phyloP scores from a whole-genome alignment of 345 rosid species.

The Geranium rotundifolium region DNA sequence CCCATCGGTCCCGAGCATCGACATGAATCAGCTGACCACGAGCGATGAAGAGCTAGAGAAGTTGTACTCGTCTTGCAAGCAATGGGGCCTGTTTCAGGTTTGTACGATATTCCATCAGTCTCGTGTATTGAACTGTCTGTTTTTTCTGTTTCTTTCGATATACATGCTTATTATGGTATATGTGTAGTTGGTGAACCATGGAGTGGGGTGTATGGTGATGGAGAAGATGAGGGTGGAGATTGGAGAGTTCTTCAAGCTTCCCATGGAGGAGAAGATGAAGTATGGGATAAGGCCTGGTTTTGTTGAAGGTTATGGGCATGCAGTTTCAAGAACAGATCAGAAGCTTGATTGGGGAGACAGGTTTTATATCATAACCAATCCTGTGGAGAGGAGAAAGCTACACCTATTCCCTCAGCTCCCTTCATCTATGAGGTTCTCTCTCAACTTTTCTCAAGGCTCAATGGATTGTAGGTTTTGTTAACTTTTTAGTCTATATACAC shows the following conservation, averaged over 20 bases:
- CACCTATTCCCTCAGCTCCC: slow-evolving; percentile 35
- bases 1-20: not conserved
- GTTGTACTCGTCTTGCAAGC: slow-evolving; percentile 4
- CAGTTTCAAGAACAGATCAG: slow-evolving; percentile 14
- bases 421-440: slow-evolving; percentile 23
- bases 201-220: not conserved
- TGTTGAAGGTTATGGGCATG: not conserved
- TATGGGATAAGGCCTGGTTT: not conserved
- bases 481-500: too few relatives aligned
- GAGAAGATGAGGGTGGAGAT: slow-evolving; percentile 1
- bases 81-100: slow-evolving; percentile 2
- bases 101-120: too few relatives aligned
- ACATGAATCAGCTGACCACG: not conserved
- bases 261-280: slow-evolving; percentile 5
- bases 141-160: too few relatives aligned
- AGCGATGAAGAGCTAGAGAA: not conserved
- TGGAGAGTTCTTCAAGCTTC: slow-evolving; percentile 1
- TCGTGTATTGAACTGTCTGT: too few relatives aligned
- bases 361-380: slow-evolving; percentile 20
- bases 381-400: slow-evolving; percentile 16
- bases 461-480: too few relatives aligned
- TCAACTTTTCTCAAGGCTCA: too few relatives aligned
- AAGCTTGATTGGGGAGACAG: slow-evolving; percentile 29
- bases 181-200: slow-evolving; percentile 2
- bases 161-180: too few relatives aligned